Conservation (phyloP, 1,139 yeast genomes). For the Zygotorulaspora mrakii region DNA sequence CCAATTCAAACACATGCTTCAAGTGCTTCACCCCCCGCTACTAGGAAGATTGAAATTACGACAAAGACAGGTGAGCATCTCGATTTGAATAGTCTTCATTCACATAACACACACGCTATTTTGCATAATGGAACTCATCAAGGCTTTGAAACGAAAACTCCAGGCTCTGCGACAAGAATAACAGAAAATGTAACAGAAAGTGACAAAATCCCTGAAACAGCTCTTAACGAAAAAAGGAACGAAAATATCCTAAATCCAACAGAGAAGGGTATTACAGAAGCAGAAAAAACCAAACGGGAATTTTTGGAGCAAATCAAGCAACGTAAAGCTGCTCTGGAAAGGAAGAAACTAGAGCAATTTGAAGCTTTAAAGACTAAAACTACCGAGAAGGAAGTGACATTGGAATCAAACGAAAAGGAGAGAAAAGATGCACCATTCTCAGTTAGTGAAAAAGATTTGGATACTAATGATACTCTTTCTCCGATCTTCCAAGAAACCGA, state of each 20-base stretch:
- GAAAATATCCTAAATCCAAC: slow-evolving; percentile 9
- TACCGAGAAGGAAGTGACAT: slow-evolving; percentile 4
- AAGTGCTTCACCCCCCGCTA: slow-evolving; percentile 19
- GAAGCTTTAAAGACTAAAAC: slow-evolving; percentile 14
- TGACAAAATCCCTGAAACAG: slow-evolving; percentile 16
- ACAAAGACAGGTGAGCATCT: slow-evolving; percentile 36
- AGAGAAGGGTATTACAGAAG: slow-evolving; percentile 17
- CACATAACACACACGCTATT: slow-evolving; percentile 17
- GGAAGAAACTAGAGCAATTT: slow-evolving; percentile 21
- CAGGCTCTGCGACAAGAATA: slow-evolving; percentile 13
- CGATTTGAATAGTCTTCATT: slow-evolving; percentile 30
- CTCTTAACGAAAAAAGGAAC: slow-evolving; percentile 15
- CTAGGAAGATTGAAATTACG: slow-evolving; percentile 34
- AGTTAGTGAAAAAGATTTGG: neutral
- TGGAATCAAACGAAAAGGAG: neutral
- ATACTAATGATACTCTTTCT: neutral
- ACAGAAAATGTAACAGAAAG: slow-evolving; percentile 14
- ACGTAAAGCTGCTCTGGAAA: slow-evolving; percentile 29
- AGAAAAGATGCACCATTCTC: neutral
- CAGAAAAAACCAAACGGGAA: slow-evolving; percentile 21
- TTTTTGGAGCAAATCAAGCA: slow-evolving; percentile 28
- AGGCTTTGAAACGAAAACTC: neutral
- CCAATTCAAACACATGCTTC: slow-evolving; percentile 16
- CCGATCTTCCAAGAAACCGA: slow-evolving; percentile 5
- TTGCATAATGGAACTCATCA: slow-evolving; percentile 2